These are phyloP conservation scores for Acacia concinna DNA, from an alignment of 331 rosid genomes.

Conservation along the genomic window DNA sequence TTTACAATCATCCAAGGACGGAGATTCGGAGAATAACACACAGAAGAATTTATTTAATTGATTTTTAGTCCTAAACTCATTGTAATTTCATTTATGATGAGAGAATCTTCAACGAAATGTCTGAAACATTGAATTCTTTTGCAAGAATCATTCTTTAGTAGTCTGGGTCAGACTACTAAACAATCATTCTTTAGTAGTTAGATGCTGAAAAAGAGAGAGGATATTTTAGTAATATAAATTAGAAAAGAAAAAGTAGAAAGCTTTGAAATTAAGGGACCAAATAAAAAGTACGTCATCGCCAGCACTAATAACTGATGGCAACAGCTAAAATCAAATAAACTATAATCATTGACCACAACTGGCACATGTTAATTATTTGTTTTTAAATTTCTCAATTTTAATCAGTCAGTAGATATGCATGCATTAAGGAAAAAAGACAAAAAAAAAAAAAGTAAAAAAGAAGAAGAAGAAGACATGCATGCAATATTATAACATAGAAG, in stretches of 20 bases:
- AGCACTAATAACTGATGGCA: not conserved
- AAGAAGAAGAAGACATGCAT: not conserved
- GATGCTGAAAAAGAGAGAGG: no score
- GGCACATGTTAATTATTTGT: not conserved
- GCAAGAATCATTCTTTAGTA: not conserved
- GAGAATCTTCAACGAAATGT: not conserved
- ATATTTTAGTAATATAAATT: not conserved
- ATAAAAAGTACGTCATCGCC: not conserved
- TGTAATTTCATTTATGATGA: not conserved
- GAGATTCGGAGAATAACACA: not conserved
- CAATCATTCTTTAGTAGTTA: not conserved
- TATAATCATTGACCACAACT: not conserved
- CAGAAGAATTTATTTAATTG: not conserved
- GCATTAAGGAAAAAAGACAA: not conserved
- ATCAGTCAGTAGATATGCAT: not conserved
- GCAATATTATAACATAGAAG: not conserved
- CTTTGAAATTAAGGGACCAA: not conserved
- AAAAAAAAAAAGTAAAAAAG: no score
- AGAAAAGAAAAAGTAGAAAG: not conserved
- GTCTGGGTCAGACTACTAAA: no score
- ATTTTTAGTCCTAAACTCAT: not conserved
- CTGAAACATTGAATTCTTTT: not conserved
- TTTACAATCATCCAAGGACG: not conserved
- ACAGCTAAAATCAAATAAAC: not conserved
- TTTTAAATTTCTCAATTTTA: not conserved